Conservation (phyloP, 2,329 filamentous ascomycete genomes). For the Beauveria bassiana region DNA sequence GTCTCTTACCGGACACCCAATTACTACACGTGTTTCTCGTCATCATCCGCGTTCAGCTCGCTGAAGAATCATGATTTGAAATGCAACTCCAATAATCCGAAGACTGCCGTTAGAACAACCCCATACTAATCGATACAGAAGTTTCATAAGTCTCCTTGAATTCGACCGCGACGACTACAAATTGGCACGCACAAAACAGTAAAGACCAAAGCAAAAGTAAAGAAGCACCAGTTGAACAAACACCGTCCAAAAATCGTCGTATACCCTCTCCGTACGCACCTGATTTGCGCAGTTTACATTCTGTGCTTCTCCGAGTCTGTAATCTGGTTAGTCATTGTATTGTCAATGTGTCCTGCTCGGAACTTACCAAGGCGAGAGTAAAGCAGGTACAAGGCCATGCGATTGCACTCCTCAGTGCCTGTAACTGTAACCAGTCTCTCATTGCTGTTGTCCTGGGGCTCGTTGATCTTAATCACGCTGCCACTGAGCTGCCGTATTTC, state of each 20-base stretch:
- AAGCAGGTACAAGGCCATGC: constrained; percentile 99
- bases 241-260: not conserved
- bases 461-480: constrained; percentile 99
- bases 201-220: not conserved
- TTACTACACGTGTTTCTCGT: not conserved
- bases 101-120: constrained; percentile 1
- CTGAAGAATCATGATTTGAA: not conserved
- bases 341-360: constrained; percentile 18
- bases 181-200: not conserved
- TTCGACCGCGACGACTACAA: constrained; percentile 7
- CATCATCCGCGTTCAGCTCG: not conserved
- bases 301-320: constrained; percentile 40
- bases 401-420: constrained; percentile 95
- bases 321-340: not conserved
- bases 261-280: not conserved
- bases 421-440: constrained; percentile 96
- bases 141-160: constrained; percentile 5
- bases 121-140: constrained; percentile 10
- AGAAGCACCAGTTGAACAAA: not conserved
- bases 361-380: constrained; percentile 87
- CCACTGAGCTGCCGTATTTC: constrained; percentile 95
- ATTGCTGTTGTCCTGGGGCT: constrained; percentile 98
- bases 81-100: constrained; percentile 1
- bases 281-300: constrained; percentile 21
- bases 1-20: not conserved